A percentile compares a stretch with the other conserved stretches of the same genome.
Conservation (phyloP, 2,329 filamentous ascomycete genomes). For the Cladosporium cucumerinum region DNA sequence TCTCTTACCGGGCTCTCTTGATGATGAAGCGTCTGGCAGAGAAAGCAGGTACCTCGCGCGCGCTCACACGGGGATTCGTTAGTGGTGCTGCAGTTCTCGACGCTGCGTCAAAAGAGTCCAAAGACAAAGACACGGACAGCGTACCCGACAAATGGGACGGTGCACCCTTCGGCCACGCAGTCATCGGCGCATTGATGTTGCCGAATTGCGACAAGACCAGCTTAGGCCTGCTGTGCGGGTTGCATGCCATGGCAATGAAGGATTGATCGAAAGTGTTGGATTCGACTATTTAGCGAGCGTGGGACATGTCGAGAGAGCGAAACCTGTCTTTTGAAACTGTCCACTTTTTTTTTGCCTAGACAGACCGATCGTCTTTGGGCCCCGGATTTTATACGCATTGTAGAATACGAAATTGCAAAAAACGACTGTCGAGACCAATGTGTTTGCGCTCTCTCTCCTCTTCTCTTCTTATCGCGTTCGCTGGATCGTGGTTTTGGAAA, state of each 20-base stretch:
- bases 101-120: constrained; percentile 11
- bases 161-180: constrained; percentile 45
- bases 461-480: not conserved
- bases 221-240: constrained; percentile 40
- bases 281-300: not conserved
- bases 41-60: constrained; percentile 34
- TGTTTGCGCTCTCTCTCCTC: not conserved
- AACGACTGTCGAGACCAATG: not conserved
- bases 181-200: constrained; percentile 47
- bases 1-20: constrained; percentile 44
- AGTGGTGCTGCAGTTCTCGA: constrained; percentile 13
- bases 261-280: constrained; percentile 2
- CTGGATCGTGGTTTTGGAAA: not conserved
- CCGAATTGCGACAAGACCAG: constrained; percentile 43
- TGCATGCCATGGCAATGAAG: constrained; percentile 34
- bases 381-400: not conserved
- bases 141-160: constrained; percentile 40
- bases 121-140: constrained; percentile 19
- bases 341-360: constrained; percentile 2
- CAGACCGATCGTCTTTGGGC: not conserved
- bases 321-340: not conserved
- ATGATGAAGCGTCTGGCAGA: constrained; percentile 48
- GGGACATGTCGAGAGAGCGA: not conserved
- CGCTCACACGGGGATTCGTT: constrained; percentile 26
- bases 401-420: constrained; percentile 7